phyloP scores from a whole-genome alignment of 1,284 basidiomycete species.

The Fistulina hepatica region DNA sequence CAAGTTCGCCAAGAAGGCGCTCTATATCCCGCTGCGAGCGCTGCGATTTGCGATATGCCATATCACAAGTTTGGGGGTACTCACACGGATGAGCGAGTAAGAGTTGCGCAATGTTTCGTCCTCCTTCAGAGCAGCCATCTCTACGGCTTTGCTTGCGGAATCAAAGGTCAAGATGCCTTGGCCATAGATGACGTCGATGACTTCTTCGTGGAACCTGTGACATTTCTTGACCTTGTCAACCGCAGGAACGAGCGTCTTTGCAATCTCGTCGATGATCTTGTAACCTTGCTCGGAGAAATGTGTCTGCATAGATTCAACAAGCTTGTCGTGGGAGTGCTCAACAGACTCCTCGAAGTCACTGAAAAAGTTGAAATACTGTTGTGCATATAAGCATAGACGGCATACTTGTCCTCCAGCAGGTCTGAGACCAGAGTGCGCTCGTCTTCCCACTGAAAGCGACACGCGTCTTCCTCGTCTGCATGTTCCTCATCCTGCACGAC shows the following conservation, averaged over 20 bases:
- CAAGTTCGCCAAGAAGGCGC: slow-evolving; percentile 30
- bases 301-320: slow-evolving; percentile 37
- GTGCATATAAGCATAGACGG: slow-evolving; percentile 10
- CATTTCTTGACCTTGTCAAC: slow-evolving; percentile 36
- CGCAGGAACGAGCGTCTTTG: slow-evolving; percentile 39
- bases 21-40: slow-evolving; percentile 20
- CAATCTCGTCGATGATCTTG: slow-evolving; percentile 37
- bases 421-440: slow-evolving; percentile 42
- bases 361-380: slow-evolving; percentile 9
- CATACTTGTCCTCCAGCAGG: slow-evolving; percentile 36
- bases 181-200: slow-evolving; percentile 36
- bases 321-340: slow-evolving; percentile 26
- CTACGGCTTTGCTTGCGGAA: slow-evolving; percentile 41
- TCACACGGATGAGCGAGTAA: slow-evolving; percentile 31
- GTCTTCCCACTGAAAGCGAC: slow-evolving; percentile 39
- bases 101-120: slow-evolving; percentile 32
- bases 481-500: slow-evolving; percentile 15
- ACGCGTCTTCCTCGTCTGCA: slow-evolving; percentile 17
- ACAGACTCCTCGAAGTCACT: slow-evolving; percentile 12
- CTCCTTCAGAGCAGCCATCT: slow-evolving; percentile 30
- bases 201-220: slow-evolving; percentile 32
- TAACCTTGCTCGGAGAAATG: slow-evolving; percentile 35
- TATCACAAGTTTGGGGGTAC: slow-evolving; percentile 6
- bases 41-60: neutral
- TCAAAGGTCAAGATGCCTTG: slow-evolving; percentile 41